Evolutionary conservation across 2,329 filamentous ascomycete species (phyloP).

Genomic region (Fusarium hostae): DNA sequence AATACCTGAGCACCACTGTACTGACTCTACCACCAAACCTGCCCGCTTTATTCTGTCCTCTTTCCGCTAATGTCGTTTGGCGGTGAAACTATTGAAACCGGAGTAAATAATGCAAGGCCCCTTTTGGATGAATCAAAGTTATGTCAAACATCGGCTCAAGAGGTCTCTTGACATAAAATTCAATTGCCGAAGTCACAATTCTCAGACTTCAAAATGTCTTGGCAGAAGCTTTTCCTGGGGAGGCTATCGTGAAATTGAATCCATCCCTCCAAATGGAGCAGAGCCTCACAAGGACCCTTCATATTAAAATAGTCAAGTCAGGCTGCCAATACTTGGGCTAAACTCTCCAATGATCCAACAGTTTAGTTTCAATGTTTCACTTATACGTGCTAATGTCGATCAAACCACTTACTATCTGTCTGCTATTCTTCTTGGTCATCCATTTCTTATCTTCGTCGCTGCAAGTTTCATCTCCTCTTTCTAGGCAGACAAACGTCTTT

Average conservation of each 20-base stretch:
- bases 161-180: constrained; percentile 20
- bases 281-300: neutral
- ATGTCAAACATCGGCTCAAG: constrained; percentile 8
- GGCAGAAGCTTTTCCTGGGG: neutral
- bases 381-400: neutral
- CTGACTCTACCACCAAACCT: neutral
- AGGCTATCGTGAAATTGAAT: neutral
- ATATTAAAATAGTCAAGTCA: neutral
- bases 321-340: neutral
- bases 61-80: constrained; percentile 28
- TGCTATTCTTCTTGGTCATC: neutral
- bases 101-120: constrained; percentile 34
- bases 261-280: neutral
- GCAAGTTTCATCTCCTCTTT: neutral
- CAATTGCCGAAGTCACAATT: neutral
- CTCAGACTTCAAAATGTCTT: neutral
- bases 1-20: neutral
- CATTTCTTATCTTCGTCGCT: neutral
- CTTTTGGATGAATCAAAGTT: constrained; percentile 21
- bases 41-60: constrained; percentile 5
- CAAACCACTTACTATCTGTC: neutral
- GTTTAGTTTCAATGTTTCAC: neutral
- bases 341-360: too few species aligned
- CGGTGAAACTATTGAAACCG: constrained; percentile 38
- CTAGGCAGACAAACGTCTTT: neutral